Conservation (phyloP, 2,329 filamentous ascomycete species). For the Penicillium sp. region DNA sequence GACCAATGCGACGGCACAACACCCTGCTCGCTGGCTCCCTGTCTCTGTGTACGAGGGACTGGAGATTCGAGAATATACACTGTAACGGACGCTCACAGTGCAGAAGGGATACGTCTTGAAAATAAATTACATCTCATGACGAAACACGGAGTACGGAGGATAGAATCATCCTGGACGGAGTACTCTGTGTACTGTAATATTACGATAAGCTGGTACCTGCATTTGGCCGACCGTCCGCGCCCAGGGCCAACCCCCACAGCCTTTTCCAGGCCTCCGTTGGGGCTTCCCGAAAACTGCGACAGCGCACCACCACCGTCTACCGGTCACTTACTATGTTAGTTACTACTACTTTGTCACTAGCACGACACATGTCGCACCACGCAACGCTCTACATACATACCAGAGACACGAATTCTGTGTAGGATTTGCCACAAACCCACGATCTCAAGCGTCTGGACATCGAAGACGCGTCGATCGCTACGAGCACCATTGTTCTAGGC, state of each 20-base stretch:
- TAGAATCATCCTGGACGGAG: too few species aligned
- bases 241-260: neutral
- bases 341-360: too few species aligned
- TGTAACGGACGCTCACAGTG: too few species aligned
- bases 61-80: too few species aligned
- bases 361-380: neutral
- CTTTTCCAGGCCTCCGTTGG: neutral
- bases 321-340: neutral
- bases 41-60: too few species aligned
- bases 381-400: neutral
- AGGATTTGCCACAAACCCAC: constrained; percentile 2
- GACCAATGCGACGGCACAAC: neutral
- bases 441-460: neutral
- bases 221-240: neutral
- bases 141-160: too few species aligned
- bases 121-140: neutral
- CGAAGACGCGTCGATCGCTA: neutral
- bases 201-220: neutral
- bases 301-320: too few species aligned
- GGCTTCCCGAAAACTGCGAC: neutral
- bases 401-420: neutral
- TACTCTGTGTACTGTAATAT: too few species aligned
- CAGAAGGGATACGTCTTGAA: neutral
- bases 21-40: too few species aligned
- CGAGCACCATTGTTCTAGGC: constrained; percentile 1